Evolutionary conservation across 1,284 basidiomycete genomes (phyloP), one percentile per base, ranked within the genome.

Genomic region (Pterulicium gracile): DNA sequence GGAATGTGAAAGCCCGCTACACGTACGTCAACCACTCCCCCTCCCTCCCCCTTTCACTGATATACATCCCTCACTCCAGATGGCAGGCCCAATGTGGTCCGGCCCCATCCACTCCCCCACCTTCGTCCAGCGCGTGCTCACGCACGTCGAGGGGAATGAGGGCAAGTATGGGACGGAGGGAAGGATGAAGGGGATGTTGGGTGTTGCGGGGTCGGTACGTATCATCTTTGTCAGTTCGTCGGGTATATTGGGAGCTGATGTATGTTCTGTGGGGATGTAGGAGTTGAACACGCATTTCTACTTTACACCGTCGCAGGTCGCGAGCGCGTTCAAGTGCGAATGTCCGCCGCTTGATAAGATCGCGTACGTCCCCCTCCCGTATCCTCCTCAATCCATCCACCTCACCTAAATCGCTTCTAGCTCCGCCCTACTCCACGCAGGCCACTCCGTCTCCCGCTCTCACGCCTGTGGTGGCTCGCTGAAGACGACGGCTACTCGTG

Each of bases 1-100:
- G n/a, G n/a, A n/a, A n/a, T n/a, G n/a, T n/a, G n/a, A n/a, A n/a
- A n/a, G n/a, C n/a, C n/a, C n/a, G n/a, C n/a, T n/a, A n/a, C n/a
- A n/a, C n/a, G n/a, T n/a, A n/a, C n/a, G n/a, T n/a, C n/a, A n/a
- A n/a, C n/a, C n/a, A n/a, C n/a, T 32, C 45, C 34, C 46, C n/a
- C 19, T 27, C 32, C 46, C 19, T 20, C 14, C 15, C 14, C 19
- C 10, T n/a, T 44, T n/a, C 13, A 7, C 27, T 24, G 27, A n/a
- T n/a, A n/a, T n/a, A n/a, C n/a, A n/a, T n/a, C n/a, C n/a, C n/a
- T n/a, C 40, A 12, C 22, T 23, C 14, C 47, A 88, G 86, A 58
- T 93, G 21, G 91, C 88, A 17, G 95, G 95, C 0, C 95, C 95
- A 0, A 94, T 98, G 88, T 98, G 95, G 95, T 79, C 88, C 13